Evolutionary conservation across 331 rosid species (phyloP).

Genomic region (Quercus phellos): DNA sequence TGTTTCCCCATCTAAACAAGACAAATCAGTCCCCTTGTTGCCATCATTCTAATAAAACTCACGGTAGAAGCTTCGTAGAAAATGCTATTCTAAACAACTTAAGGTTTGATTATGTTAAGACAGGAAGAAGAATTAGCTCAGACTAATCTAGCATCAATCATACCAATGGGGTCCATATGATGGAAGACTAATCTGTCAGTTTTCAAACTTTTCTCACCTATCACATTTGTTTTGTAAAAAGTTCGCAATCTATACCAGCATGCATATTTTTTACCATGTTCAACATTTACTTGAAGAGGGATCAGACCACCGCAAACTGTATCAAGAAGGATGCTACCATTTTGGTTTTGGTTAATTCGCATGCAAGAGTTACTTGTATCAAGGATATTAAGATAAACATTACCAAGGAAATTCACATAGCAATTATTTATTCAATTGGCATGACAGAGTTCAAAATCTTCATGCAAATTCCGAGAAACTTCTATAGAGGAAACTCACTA

Average conservation of each 20-base stretch:
- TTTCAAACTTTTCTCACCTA: background rate
- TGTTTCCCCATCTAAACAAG: no score
- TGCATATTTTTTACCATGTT: background rate
- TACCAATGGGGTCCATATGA: no score
- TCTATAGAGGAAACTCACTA: slow-evolving; percentile 36
- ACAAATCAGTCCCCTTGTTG: no score
- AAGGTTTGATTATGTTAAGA: no score
- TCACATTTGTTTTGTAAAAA: background rate
- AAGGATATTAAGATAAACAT: background rate
- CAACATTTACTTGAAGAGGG: background rate
- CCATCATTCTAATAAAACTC: no score
- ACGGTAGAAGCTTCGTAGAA: no score
- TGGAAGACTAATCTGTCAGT: no score
- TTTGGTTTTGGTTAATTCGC: background rate
- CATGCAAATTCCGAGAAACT: background rate
- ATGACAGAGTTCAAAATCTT: background rate
- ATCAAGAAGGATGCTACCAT: background rate
- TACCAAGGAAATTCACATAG: background rate
- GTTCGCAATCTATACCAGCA: background rate
- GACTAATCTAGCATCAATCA: no score
- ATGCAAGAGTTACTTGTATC: background rate
- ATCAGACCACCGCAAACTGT: background rate
- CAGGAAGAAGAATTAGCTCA: no score
- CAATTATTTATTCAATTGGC: background rate
- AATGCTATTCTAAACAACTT: no score